Percentiles rank a stretch among this genome's conserved stretches.
Conservation (phyloP, 2,329 filamentous ascomycete species). For the Hypoxylon sp. region DNA sequence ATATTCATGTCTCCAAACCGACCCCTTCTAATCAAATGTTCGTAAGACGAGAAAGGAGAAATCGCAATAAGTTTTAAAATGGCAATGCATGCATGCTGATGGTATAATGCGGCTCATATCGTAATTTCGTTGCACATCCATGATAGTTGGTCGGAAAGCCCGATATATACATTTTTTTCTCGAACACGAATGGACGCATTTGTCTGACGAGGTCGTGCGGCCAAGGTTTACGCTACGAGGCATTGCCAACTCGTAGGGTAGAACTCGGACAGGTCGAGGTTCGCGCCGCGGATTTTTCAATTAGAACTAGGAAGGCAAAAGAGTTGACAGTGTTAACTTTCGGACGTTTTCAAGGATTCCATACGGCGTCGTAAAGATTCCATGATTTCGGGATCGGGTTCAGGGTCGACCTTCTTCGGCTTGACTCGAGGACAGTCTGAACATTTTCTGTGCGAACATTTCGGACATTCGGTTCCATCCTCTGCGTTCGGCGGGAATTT, state of each 20-base stretch:
- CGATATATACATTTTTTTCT: slow-evolving; percentile 34
- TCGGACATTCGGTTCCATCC: slow-evolving; percentile 67
- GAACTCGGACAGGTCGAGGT: slow-evolving; percentile 23
- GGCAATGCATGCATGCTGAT: slow-evolving; percentile 44
- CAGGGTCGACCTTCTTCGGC: slow-evolving; percentile 70
- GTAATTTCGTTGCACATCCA: slow-evolving; percentile 45
- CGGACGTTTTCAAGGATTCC: slow-evolving; percentile 54
- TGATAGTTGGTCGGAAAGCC: slow-evolving; percentile 32
- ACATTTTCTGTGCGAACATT: slow-evolving; percentile 72
- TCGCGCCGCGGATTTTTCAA: slow-evolving; percentile 10
- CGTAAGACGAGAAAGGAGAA: slow-evolving; percentile 26
- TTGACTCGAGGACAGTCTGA: slow-evolving; percentile 68
- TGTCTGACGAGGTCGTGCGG: slow-evolving; percentile 4
- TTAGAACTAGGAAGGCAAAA: slow-evolving; percentile 4
- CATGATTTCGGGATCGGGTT: slow-evolving; percentile 71
- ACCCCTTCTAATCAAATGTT: slow-evolving; percentile 29
- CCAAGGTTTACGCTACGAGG: slow-evolving; percentile 10
- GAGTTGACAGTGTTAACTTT: slow-evolving; percentile 24
- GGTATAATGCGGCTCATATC: slow-evolving; percentile 47
- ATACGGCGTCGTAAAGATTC: slow-evolving; percentile 69
- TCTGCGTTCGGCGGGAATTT: slow-evolving; percentile 65
- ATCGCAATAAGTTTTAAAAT: slow-evolving; percentile 24
- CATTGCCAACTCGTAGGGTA: slow-evolving; percentile 27
- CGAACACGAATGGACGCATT: slow-evolving; percentile 18
- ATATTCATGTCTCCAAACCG: slow-evolving; percentile 19